Conservation (phyloP, 805 yeast species). For the Nematodospora valgi region DNA sequence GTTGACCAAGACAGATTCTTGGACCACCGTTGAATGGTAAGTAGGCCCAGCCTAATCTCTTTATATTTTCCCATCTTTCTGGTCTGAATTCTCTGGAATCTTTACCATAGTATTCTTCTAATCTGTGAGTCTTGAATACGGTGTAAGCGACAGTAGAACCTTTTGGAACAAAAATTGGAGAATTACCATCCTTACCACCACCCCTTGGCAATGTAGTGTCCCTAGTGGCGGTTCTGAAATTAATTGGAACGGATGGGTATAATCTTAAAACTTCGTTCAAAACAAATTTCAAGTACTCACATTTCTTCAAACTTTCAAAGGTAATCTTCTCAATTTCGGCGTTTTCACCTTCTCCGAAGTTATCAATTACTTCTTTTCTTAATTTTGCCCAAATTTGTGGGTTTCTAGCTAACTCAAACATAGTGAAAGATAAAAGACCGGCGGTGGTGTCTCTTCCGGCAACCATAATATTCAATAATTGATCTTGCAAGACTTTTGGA, state of each 20-base stretch:
- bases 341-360: slow-evolving; percentile 27
- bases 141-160: slow-evolving; percentile 40
- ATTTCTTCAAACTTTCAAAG: slow-evolving; percentile 32
- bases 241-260: slow-evolving; percentile 35
- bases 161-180: slow-evolving; percentile 41
- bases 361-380: slow-evolving; percentile 20
- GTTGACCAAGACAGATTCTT: slow-evolving; percentile 53
- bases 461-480: slow-evolving; percentile 38
- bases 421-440: slow-evolving; percentile 26
- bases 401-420: slow-evolving; percentile 31
- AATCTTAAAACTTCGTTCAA: slow-evolving; percentile 30
- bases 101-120: slow-evolving; percentile 37
- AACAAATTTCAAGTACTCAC: slow-evolving; percentile 30
- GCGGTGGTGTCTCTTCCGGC: slow-evolving; percentile 42
- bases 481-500: slow-evolving; percentile 36
- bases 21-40: slow-evolving; percentile 57
- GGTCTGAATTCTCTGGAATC: slow-evolving; percentile 46
- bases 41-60: slow-evolving; percentile 44
- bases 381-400: slow-evolving; percentile 27
- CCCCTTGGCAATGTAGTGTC: slow-evolving; percentile 34
- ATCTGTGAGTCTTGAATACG: slow-evolving; percentile 43
- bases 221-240: slow-evolving; percentile 28
- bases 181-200: slow-evolving; percentile 33
- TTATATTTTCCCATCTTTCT: slow-evolving; percentile 43
- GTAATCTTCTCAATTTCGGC: slow-evolving; percentile 22